A percentile compares a stretch with the other conserved stretches of the same genome.
Evolutionary conservation across 495 filamentous ascomycete genomes (phyloP).

Genomic region (Margaritispora aquatica): DNA sequence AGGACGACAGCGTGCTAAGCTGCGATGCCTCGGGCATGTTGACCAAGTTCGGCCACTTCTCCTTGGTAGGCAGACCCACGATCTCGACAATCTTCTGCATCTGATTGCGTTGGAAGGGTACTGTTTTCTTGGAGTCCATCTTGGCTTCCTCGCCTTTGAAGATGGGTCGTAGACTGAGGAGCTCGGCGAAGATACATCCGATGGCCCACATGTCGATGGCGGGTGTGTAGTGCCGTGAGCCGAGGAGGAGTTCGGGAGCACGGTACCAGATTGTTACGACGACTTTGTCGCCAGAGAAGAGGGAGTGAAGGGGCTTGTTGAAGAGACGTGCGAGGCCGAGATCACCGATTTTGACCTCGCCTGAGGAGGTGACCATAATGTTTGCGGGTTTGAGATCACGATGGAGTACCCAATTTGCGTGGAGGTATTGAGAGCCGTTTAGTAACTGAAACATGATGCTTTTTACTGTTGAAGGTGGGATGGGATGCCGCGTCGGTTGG

Average conservation of each 20-base stretch:
- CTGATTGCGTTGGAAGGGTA: conserved; percentile 95
- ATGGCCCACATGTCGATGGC: conserved; percentile 97
- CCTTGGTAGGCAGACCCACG: conserved; percentile 82
- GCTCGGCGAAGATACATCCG: conserved; percentile 95
- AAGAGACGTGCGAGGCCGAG: conserved; percentile 88
- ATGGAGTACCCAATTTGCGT: conserved; percentile 96
- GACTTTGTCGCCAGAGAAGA: conserved; percentile 95
- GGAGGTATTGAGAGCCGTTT: conserved; percentile 89
- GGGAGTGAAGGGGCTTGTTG: conserved; percentile 82
- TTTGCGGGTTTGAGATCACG: conserved; percentile 97
- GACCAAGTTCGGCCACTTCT: conserved; percentile 76
- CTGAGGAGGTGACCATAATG: conserved; percentile 91
- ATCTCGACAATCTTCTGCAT: conserved; percentile 99
- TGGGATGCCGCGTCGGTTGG: conserved; percentile 76
- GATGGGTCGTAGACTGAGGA: conserved; percentile 84
- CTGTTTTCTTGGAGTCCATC: conserved; percentile 95
- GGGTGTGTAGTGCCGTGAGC: conserved; percentile 88
- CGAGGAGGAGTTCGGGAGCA: conserved; percentile 87
- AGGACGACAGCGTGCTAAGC: conserved; percentile 53
- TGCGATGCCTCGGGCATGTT: conserved; percentile 79
- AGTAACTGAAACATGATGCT: conserved; percentile 92
- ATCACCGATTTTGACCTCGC: conserved; percentile 91
- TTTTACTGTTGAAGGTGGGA: conserved; percentile 82
- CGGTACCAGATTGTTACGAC: conserved; percentile 99
- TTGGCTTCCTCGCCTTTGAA: conserved; percentile 99